These are phyloP conservation scores for Penicillium decumbens DNA, from an alignment of 2,329 filamentous ascomycete species.

Conservation along the genomic window DNA sequence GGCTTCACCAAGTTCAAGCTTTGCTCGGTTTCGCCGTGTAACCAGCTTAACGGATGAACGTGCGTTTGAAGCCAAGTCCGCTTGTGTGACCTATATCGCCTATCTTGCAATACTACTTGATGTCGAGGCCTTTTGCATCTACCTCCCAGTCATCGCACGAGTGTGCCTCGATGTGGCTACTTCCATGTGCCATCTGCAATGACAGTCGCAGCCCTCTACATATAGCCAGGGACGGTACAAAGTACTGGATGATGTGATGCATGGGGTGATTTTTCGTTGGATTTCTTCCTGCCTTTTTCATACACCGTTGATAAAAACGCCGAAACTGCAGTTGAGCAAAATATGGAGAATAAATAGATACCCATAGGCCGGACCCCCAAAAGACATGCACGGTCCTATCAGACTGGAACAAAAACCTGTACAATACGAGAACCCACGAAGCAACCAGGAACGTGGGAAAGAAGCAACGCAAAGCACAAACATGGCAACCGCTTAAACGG, in stretches of 20 bases:
- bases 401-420: conserved; percentile 36
- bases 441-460: conserved; percentile 22
- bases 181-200: background rate
- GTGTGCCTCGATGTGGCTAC: background rate
- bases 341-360: conserved; percentile 31
- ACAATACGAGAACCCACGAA: conserved; percentile 34
- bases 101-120: background rate
- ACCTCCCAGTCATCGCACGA: background rate
- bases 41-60: background rate
- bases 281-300: conserved; percentile 37
- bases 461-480: conserved; percentile 22
- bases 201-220: background rate
- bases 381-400: conserved; percentile 37
- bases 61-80: background rate
- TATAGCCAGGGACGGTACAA: background rate
- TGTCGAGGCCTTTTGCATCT: background rate
- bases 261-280: conserved; percentile 25
- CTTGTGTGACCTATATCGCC: conserved; percentile 1
- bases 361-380: conserved; percentile 38
- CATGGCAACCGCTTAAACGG: conserved; percentile 40
- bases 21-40: conserved; percentile 3
- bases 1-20: background rate
- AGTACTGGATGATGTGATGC: conserved; percentile 8
- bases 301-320: conserved; percentile 39
- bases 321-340: conserved; percentile 36